Conservation (phyloP, 345 rosid species). For the Brassica cretica region DNA sequence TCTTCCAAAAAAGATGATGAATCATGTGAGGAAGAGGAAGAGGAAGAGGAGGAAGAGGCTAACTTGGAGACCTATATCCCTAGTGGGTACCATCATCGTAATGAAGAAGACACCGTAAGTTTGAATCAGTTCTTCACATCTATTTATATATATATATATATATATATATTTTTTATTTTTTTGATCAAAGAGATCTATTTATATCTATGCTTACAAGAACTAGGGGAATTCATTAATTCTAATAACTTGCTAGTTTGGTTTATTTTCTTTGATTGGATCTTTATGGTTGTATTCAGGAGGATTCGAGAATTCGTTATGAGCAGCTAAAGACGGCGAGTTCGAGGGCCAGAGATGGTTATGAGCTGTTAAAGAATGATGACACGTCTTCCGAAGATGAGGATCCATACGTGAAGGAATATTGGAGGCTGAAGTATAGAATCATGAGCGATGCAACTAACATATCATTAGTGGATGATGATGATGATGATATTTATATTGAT, state of each 20-base stretch:
- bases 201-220: background rate
- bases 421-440: background rate
- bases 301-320: background rate
- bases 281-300: slow-evolving; percentile 4
- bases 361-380: slow-evolving; percentile 1
- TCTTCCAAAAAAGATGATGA: background rate
- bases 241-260: background rate
- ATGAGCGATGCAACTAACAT: background rate
- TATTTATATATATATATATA: background rate
- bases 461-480: background rate
- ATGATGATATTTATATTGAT: background rate
- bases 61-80: background rate
- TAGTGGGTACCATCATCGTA: background rate
- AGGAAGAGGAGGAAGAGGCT: background rate
- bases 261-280: background rate
- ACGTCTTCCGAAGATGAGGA: slow-evolving; percentile 23
- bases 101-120: slow-evolving; percentile 10
- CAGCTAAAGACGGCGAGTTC: background rate
- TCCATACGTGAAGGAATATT: background rate
- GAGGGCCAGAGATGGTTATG: background rate
- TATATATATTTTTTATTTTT: too few species aligned
- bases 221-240: background rate
- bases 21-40: background rate
- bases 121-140: background rate
- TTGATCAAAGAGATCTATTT: background rate